phyloP scores from a whole-genome alignment of 345 rosid species.

The Odontarrhena argentea region DNA sequence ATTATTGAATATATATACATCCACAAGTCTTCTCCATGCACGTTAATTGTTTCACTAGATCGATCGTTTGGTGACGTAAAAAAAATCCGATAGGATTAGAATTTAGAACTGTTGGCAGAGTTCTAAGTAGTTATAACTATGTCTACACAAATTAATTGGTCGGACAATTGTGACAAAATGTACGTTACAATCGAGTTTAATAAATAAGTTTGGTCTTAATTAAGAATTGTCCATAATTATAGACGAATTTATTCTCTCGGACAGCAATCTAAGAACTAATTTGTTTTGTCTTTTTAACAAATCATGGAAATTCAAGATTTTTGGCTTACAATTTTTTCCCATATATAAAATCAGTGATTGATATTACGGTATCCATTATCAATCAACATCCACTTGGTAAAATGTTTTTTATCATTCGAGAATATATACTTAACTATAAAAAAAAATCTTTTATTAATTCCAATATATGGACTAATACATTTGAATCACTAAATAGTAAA shows the following conservation, averaged over 20 bases:
- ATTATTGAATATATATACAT: background rate
- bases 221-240: background rate
- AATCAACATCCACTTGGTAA: too few relatives aligned
- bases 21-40: too few relatives aligned
- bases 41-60: background rate
- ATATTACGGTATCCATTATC: too few relatives aligned
- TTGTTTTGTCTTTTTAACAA: too few relatives aligned
- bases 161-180: background rate
- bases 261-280: background rate
- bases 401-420: too few relatives aligned
- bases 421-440: too few relatives aligned
- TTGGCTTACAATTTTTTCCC: too few relatives aligned
- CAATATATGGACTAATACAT: too few relatives aligned
- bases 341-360: too few relatives aligned
- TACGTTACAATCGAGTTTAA: background rate
- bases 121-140: background rate
- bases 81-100: conserved; percentile 5
- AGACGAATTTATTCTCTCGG: background rate
- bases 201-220: background rate
- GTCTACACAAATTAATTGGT: background rate
- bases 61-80: background rate
- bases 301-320: too few relatives aligned
- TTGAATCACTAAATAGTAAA: too few relatives aligned
- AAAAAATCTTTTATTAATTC: too few relatives aligned
- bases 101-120: background rate